Percentiles rank a stretch among this genome's conserved stretches.
Evolutionary conservation across 305 asterid genomes (phyloP).

Genomic region (Fraxinus ornus): DNA sequence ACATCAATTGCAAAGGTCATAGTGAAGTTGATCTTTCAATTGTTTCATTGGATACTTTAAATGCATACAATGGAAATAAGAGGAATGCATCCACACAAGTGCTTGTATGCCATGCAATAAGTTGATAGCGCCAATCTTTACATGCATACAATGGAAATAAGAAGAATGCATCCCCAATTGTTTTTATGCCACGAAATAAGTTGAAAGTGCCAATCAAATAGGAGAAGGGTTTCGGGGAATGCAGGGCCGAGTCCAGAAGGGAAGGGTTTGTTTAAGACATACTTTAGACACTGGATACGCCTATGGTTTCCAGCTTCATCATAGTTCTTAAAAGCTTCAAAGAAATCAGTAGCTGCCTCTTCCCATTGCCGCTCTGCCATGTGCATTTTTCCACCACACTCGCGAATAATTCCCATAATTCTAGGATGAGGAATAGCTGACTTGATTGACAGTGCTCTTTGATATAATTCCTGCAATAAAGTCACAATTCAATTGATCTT

Average conservation of each 20-base stretch:
- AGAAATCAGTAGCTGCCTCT: slow-evolving; percentile 95
- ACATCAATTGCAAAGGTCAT: neutral
- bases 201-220: neutral
- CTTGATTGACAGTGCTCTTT: slow-evolving; percentile 78
- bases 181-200: neutral
- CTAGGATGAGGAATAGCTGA: slow-evolving; percentile 99
- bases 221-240: neutral
- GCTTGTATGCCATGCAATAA: neutral
- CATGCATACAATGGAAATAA: neutral
- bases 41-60: neutral
- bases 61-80: neutral
- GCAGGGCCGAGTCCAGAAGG: neutral
- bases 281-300: slow-evolving; percentile 96
- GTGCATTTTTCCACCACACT: slow-evolving; percentile 99
- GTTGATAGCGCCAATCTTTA: neutral
- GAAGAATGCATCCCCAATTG: neutral
- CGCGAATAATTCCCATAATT: slow-evolving; percentile 97
- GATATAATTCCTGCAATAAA: slow-evolving; percentile 73
- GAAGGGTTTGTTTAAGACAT: slow-evolving; percentile 23
- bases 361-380: slow-evolving; percentile 98
- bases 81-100: neutral
- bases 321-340: slow-evolving; percentile 95
- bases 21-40: neutral
- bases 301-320: slow-evolving; percentile 98
- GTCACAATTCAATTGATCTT: slow-evolving; percentile 22